These are phyloP conservation scores for Puccinia horiana DNA, from an alignment of 1,284 basidiomycete species.

Conservation along the genomic window DNA sequence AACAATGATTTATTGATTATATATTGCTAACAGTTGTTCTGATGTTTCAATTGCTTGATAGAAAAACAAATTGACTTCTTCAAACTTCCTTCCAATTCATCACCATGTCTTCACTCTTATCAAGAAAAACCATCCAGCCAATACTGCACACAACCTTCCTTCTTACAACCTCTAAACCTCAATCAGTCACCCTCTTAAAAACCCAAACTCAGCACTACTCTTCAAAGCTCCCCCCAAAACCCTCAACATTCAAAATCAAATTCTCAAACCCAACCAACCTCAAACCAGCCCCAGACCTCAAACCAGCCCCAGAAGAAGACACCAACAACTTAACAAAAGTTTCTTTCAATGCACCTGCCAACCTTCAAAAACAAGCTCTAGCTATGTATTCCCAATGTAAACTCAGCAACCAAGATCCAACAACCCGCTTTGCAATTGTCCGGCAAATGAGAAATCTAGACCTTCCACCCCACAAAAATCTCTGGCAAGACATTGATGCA, in stretches of 20 bases:
- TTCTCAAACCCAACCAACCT: not conserved
- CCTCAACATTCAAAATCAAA: slow-evolving; percentile 10
- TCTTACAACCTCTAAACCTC: not conserved
- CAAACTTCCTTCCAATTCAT: not conserved
- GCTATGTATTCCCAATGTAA: slow-evolving; percentile 16
- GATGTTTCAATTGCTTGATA: not conserved
- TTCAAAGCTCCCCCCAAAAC: not conserved
- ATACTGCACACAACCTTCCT: not conserved
- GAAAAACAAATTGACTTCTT: not conserved
- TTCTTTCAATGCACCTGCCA: slow-evolving; percentile 12
- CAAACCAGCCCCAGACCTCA: too few species aligned
- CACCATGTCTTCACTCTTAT: not conserved
- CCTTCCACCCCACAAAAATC: slow-evolving; percentile 28
- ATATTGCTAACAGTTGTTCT: too few species aligned
- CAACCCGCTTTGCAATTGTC: slow-evolving; percentile 15
- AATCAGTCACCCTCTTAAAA: not conserved
- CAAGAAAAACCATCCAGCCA: not conserved
- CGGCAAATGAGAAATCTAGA: slow-evolving; percentile 42
- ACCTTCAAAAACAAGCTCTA: slow-evolving; percentile 1
- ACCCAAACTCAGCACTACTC: not conserved
- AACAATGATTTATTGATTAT: too few species aligned
- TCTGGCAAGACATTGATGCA: slow-evolving; percentile 16
- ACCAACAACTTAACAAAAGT: not conserved
- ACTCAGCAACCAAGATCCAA: slow-evolving; percentile 15
- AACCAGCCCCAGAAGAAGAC: not conserved